phyloP scores from a whole-genome alignment of 768 basidiomycete genomes.

The Pluteus cervinus region DNA sequence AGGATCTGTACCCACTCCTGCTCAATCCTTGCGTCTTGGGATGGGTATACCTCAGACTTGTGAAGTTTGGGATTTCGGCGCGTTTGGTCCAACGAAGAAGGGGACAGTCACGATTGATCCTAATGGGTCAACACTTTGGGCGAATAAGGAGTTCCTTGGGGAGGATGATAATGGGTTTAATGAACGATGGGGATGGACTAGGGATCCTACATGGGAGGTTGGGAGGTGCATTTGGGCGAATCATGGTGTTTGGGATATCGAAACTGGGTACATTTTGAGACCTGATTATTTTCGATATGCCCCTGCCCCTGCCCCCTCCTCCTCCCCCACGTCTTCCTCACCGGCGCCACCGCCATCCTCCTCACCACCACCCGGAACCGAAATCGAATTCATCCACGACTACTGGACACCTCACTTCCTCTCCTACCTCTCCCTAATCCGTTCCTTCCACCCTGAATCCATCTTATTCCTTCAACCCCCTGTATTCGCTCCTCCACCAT shows the following conservation, averaged over 20 bases:
- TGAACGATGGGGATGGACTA: constrained; percentile 78
- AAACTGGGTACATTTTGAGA: constrained; percentile 56
- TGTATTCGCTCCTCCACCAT: constrained; percentile 79
- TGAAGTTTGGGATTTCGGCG: constrained; percentile 76
- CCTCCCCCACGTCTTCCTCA: too few species aligned
- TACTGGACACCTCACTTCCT: constrained; percentile 76
- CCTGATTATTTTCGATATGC: constrained; percentile 71
- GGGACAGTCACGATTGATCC: constrained; percentile 85
- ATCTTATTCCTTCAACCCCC: constrained; percentile 92
- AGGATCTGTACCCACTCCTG: constrained; percentile 81
- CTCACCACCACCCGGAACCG: constrained; percentile 31
- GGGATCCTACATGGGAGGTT: constrained; percentile 62
- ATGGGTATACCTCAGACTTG: constrained; percentile 83
- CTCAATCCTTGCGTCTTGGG: constrained; percentile 78
- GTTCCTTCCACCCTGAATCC: constrained; percentile 66
- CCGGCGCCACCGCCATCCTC: too few species aligned
- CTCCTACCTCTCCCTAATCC: constrained; percentile 50
- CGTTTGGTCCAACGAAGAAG: constrained; percentile 67
- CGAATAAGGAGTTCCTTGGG: constrained; percentile 16
- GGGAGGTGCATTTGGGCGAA: constrained; percentile 84
- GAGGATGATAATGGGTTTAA: constrained; percentile 43
- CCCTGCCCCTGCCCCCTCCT: too few species aligned
- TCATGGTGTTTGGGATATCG: constrained; percentile 85
- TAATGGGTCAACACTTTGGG: constrained; percentile 62
- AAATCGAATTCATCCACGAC: constrained; percentile 66